Conservation (phyloP, 352 stramenopile species). For the Phytophthora aleatoria region DNA sequence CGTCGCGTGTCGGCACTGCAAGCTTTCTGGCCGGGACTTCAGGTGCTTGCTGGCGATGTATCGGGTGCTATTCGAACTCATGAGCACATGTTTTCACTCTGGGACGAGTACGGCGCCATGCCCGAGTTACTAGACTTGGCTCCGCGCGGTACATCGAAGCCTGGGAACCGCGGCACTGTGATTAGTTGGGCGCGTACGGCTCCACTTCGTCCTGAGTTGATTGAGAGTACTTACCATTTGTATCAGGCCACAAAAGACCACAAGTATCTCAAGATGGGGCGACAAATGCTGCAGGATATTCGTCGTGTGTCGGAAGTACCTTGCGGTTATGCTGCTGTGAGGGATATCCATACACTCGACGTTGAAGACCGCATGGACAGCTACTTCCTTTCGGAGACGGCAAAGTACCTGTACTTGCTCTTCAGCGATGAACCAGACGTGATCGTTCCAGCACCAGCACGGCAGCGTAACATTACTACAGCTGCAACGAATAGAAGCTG, state of each 20-base stretch:
- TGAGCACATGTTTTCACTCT: constrained; percentile 94
- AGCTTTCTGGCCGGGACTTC: constrained; percentile 97
- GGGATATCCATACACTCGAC: constrained; percentile 88
- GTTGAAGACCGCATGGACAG: constrained; percentile 98
- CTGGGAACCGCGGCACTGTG: constrained; percentile 46
- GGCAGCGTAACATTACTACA: constrained; percentile 5
- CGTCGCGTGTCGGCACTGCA: constrained; percentile 89
- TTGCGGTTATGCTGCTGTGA: constrained; percentile 94
- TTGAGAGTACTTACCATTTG: constrained; percentile 97
- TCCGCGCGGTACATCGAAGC: constrained; percentile 28
- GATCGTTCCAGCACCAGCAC: constrained; percentile 53
- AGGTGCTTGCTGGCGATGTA: constrained; percentile 94
- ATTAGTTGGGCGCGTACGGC: constrained; percentile 86
- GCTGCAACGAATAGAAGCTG: constrained; percentile 11
- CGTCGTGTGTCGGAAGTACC: constrained; percentile 83
- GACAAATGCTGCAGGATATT: constrained; percentile 89
- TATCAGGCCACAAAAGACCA: constrained; percentile 90
- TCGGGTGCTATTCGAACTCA: constrained; percentile 89
- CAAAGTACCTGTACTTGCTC: constrained; percentile 99
- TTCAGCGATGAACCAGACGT: constrained; percentile 94
- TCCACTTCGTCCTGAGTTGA: constrained; percentile 96
- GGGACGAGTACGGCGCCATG: constrained; percentile 94
- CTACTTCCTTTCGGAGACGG: constrained; percentile 98
- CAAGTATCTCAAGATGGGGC: constrained; percentile 90
- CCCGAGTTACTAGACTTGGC: constrained; percentile 94